Base-by-base conservation (phyloP, 1,284 basidiomycete species). In the Meira nashicola region DNA sequence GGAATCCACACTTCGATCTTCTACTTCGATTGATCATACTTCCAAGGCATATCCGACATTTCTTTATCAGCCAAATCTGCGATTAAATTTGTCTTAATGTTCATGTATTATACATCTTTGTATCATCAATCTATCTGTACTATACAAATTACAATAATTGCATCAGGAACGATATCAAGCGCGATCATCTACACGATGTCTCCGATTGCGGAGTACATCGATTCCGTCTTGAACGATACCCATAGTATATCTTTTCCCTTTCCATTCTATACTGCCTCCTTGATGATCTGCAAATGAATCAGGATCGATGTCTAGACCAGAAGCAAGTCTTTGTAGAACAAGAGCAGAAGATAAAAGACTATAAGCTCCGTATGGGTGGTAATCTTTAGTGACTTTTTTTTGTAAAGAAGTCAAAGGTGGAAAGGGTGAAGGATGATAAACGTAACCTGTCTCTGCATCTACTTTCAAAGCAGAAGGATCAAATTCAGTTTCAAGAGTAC, bases 351-450 rank as follows among this genome's bases (percentile, higher is more conserved):
- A 33, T 11, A 55, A 19, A 17, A 55, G 54, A 17, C 39, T 43
- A 17, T 53, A 55, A 17, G 25, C 14, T 23, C 54, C 54, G 21
- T 43, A 55, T 5, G 54, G 54, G 19, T 41, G 15, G 14, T 4
- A 14, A 11, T 55, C 54, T 21, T 19, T 21, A 7, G 19, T 28
- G 14, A 55, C 17, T 17, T 25, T 5, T n/a, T 46, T 40, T 46
- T 52, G 41, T 7, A 38, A 2, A 9, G 57, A 53, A 10, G 14
- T 21, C 19, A 41, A 21, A 33, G 21, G 21, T 23, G 46, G 46
- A 2, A 37, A 1, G 10, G 55, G 55, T n/a, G 55, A 57, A 17
- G 59, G 59, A 33, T 60, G 59, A 46, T 57, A 60, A 12, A 60
- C 47, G 46, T 60, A 60, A 10, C 59, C 59, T 2, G 59, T 41